phyloP scores from a whole-genome alignment of 2,329 filamentous ascomycete species.

The Colletotrichum acutatum region DNA sequence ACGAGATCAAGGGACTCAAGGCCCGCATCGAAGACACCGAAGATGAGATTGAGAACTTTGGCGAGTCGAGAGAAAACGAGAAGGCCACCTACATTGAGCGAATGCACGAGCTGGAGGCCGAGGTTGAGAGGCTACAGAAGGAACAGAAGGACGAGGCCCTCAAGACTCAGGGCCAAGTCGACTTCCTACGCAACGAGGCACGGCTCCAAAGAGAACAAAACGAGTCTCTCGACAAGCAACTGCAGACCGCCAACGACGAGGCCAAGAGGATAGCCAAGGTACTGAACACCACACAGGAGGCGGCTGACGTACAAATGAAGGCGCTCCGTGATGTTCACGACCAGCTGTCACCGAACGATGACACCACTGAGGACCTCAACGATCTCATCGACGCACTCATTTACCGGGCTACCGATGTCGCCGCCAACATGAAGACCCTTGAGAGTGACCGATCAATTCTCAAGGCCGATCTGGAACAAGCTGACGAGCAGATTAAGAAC shows the following conservation, averaged over 20 bases:
- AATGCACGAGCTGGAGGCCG: slow-evolving; percentile 74
- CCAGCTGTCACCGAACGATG: slow-evolving; percentile 65
- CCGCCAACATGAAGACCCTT: slow-evolving; percentile 68
- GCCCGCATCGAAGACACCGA: slow-evolving; percentile 87
- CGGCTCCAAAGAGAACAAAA: slow-evolving; percentile 69
- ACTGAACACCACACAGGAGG: slow-evolving; percentile 61
- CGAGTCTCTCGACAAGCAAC: slow-evolving; percentile 66
- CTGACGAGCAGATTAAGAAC: slow-evolving; percentile 64
- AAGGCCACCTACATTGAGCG: slow-evolving; percentile 76
- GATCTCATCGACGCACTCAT: slow-evolving; percentile 71
- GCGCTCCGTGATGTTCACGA: slow-evolving; percentile 68
- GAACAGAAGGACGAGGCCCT: slow-evolving; percentile 67
- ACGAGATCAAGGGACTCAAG: slow-evolving; percentile 81
- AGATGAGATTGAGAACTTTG: slow-evolving; percentile 87
- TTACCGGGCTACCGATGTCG: slow-evolving; percentile 65
- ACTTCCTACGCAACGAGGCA: slow-evolving; percentile 70
- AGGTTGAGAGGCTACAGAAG: slow-evolving; percentile 73
- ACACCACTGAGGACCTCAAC: slow-evolving; percentile 64
- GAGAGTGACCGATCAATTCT: slow-evolving; percentile 70
- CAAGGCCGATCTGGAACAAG: slow-evolving; percentile 71
- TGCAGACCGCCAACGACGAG: slow-evolving; percentile 66
- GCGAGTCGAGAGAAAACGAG: slow-evolving; percentile 86
- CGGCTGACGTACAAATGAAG: slow-evolving; percentile 61
- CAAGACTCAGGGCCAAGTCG: slow-evolving; percentile 70
- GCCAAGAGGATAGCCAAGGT: slow-evolving; percentile 61